Percentiles rank a stretch among this genome's conserved stretches.
phyloP scores from a whole-genome alignment of 495 filamentous ascomycete species.

The Xylaria intraflava region DNA sequence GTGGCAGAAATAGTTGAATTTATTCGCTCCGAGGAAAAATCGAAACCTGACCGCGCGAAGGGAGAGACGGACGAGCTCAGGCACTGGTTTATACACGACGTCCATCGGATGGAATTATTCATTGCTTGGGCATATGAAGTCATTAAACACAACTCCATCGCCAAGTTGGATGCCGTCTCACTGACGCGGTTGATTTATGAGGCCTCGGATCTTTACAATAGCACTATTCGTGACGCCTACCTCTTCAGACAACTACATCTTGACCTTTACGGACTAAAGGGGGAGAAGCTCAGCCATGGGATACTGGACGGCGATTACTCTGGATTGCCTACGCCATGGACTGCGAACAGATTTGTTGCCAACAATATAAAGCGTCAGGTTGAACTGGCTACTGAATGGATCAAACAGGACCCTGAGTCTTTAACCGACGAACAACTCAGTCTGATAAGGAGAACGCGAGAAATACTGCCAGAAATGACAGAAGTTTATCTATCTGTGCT shows the following conservation, averaged over 20 bases:
- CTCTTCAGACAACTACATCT: conserved; percentile 63
- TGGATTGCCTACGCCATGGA: conserved; percentile 74
- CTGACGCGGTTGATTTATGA: conserved; percentile 56
- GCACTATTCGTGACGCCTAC: conserved; percentile 64
- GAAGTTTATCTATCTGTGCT: conserved; percentile 41
- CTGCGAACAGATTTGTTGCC: conserved; percentile 55
- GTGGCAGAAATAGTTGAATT: conserved; percentile 61
- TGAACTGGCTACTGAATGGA: conserved; percentile 37
- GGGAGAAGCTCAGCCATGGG: conserved; percentile 58
- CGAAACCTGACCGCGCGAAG: conserved; percentile 46
- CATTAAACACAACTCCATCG: conserved; percentile 58
- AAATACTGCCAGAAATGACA: conserved; percentile 37
- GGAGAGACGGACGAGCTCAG: conserved; percentile 66
- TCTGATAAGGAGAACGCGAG: conserved; percentile 31
- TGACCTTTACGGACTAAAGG: conserved; percentile 60
- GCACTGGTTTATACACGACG: conserved; percentile 76
- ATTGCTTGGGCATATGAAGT: conserved; percentile 68
- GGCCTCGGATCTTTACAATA: conserved; percentile 70
- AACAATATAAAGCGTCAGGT: conserved; percentile 49
- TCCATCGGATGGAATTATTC: conserved; percentile 64
- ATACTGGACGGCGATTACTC: conserved; percentile 55
- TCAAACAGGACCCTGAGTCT: conserved; percentile 25
- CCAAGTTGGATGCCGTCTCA: conserved; percentile 41
- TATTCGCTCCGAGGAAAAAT: conserved; percentile 65
- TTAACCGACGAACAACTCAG: conserved; percentile 9